Evolutionary conservation across 257 asterid genomes (phyloP).

Genomic region (Capsicum pubescens): DNA sequence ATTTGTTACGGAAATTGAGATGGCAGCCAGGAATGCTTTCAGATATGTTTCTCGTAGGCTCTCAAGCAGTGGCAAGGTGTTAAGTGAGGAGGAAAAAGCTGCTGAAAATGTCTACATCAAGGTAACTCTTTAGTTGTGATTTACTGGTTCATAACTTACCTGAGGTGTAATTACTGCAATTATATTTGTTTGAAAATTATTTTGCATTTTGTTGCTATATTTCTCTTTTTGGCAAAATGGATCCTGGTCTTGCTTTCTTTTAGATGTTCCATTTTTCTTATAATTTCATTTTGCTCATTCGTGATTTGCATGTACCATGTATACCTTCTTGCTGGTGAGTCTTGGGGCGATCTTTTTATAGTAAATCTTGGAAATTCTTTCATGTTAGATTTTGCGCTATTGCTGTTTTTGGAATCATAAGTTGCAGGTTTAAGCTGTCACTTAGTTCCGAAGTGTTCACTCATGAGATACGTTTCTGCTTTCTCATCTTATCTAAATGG

Average conservation of each 20-base stretch:
- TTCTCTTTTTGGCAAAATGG: neutral
- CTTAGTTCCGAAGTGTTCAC: neutral
- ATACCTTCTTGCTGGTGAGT: conserved; percentile 12
- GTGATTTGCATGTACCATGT: neutral
- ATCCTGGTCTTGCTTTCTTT: conserved; percentile 1
- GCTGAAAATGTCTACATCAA: conserved; percentile 95
- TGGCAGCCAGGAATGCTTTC: conserved; percentile 79
- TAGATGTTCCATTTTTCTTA: neutral
- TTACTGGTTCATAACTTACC: neutral
- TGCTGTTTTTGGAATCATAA: conserved; percentile 6
- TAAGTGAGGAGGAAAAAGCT: conserved; percentile 97
- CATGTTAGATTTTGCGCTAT: neutral
- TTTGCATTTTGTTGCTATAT: neutral
- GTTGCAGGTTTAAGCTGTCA: neutral
- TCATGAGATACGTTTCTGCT: neutral
- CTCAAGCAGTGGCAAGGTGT: conserved; percentile 73
- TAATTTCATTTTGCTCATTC: neutral
- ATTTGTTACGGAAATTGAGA: conserved; percentile 33
- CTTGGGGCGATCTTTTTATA: neutral
- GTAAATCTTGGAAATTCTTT: neutral
- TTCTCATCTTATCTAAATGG: conserved; percentile 29
- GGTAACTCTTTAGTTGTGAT: conserved; percentile 47
- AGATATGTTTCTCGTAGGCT: conserved; percentile 77
- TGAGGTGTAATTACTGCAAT: neutral
- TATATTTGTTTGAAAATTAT: neutral